Base-by-base conservation (phyloP, 2,329 filamentous ascomycete species). In the Thelonectria blattea region DNA sequence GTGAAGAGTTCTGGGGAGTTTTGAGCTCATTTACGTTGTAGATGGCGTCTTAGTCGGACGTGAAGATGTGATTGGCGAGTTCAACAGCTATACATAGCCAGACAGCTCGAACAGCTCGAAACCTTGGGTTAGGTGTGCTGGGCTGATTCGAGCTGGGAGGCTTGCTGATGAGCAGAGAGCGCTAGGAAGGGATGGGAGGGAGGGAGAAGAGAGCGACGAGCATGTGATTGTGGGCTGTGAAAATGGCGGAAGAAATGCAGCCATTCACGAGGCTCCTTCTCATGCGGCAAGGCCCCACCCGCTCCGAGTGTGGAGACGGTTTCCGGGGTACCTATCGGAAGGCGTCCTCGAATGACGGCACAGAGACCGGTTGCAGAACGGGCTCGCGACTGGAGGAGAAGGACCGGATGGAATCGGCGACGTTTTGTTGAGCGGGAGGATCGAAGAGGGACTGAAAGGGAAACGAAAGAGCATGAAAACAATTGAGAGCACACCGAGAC, bases 301-400 rank as follows among this genome's bases (percentile, higher is more conserved):
- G 20, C 58, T 42, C 61, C 61, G 68, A 56, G 46, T 53, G 67
- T 67, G 67, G 67, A 42, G 64, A 27, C 45, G 57, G 34, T 42
- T 60, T 43, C 63, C 62, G 62, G 59, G 46, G 60, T 70, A 51
- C 64, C 68, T 70, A 70, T 70, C 68, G 68, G 68, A 68, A 65
- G 61, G 52, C 58, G 68, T 63, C 68, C 58, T 69, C 45, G 18
- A 63, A 56, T 49, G 34, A 70, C 63, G 68, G 68, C 66, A 60
- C 64, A 63, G 56, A 54, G 52, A 56, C 67, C 65, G 61, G 61
- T 48, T 69, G 55, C 66, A 70, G 61, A 54, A 58, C 65, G 52
- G 56, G 60, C 49, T 66, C n/a, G 57, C 59, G 58, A 66, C 46
- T 61, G 20, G 51, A 52, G 34, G 59, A 56, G 46, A 56, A 46